Base-by-base conservation (phyloP, 495 filamentous ascomycete species). In the Aspergillus sparsus region DNA sequence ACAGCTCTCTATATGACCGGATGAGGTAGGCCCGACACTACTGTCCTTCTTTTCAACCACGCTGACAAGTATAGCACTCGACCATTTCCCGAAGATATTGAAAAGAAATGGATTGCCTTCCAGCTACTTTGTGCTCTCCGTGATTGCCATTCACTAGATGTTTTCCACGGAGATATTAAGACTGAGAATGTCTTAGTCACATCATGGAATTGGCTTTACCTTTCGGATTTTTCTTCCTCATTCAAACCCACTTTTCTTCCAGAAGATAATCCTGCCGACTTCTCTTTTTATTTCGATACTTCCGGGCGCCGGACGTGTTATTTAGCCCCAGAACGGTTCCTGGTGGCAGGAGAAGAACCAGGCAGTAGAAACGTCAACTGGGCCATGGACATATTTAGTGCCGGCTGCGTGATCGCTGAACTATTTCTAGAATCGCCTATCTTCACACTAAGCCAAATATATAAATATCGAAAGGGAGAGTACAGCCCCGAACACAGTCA, bases 341-440 rank as follows among this genome's bases (percentile, higher is more conserved):
- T 95, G 13, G 81, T 82, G 6, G 80, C 87, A 2, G 87, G 85
- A 3, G 83, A 90, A 65, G 82, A 85, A 50, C 78, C 81, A 7
- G 86, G 88, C 16, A 83, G 82, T 21, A 82, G 82, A 58, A 67
- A 77, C 35, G 78, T 92, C 45, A 91, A 88, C 41, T 97, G 94
- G 92, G 92, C 92, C 39, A 99, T 99, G 95, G 95, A 99, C 70
- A 89, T 99, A 32, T 99, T 99, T 76, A 97, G 94, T 74, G 89
- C 87, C 37, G 94, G 94, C 9, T 99, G 95, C 68, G 95, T 98
- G 18, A 96, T 99, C 66, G 95, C 95, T 5, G 95, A 99, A 71
- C 79, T 99, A 4, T 98, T 98, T 63, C 82, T 97, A n/a, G 95
- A 99, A 71, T 81, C 90, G 0, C 92, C 93, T 2, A 92, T 98